A percentile compares a stretch with the other conserved stretches of the same genome.
phyloP scores from a whole-genome alignment of 208 protist genomes.

The Trypanosoma platydactyli region DNA sequence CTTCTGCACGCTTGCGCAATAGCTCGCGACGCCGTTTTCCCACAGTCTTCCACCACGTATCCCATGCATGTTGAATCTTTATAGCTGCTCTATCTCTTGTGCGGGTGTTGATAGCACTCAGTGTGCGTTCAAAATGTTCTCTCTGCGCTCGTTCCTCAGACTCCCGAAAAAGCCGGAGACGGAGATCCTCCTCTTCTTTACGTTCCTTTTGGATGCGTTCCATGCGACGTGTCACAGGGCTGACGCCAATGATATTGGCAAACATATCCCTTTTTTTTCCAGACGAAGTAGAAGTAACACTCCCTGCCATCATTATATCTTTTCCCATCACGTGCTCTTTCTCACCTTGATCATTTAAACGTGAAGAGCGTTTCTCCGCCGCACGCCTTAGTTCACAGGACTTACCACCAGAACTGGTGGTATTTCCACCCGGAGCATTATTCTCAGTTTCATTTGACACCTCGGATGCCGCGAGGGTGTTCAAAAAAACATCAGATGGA shows the following conservation, averaged over 20 bases:
- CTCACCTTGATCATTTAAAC: background rate
- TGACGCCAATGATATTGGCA: constrained; percentile 17
- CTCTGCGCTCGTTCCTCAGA: constrained; percentile 15
- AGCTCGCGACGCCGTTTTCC: constrained; percentile 49
- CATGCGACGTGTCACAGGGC: constrained; percentile 16
- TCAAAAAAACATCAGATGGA: background rate
- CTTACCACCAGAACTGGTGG: no score
- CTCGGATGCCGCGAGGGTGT: no score
- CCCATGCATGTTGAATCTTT: constrained; percentile 61
- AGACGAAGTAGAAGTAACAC: background rate
- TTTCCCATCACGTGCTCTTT: constrained; percentile 2
- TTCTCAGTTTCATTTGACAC: background rate
- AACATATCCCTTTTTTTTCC: constrained; percentile 12
- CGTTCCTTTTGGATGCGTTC: constrained; percentile 20
- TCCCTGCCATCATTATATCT: background rate
- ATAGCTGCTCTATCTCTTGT: constrained; percentile 43
- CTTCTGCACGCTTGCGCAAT: constrained; percentile 44
- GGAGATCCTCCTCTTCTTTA: constrained; percentile 20
- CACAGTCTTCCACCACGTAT: constrained; percentile 60
- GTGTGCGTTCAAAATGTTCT: constrained; percentile 28
- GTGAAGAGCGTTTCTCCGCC: background rate
- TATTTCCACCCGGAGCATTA: background rate
- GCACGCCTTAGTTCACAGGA: no score
- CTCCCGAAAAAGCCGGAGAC: constrained; percentile 2
- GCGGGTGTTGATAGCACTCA: constrained; percentile 31